Evolutionary conservation across 2,329 filamentous ascomycete species (phyloP).

Genomic region (Aspergillus ustus): DNA sequence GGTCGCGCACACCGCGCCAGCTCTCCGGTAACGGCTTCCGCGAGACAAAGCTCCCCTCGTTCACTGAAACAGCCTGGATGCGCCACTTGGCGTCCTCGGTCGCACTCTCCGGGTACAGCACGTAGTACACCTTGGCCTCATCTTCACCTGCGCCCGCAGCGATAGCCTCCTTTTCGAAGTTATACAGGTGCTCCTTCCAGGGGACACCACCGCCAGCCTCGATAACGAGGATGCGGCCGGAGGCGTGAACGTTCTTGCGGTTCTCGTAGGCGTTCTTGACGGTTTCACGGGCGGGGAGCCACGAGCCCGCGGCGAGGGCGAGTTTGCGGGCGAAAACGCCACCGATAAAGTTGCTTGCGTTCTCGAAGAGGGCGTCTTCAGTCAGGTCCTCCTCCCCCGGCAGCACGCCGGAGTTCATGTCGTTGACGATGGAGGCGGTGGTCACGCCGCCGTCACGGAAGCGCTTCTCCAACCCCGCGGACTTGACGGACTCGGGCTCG

Average conservation of each 20-base stretch:
- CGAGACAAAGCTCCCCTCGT: constrained; percentile 86
- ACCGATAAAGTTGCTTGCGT: constrained; percentile 82
- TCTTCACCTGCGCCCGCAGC: constrained; percentile 41
- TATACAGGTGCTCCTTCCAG: constrained; percentile 96
- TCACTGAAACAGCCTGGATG: constrained; percentile 86
- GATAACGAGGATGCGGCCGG: constrained; percentile 82
- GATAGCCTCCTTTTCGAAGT: constrained; percentile 68
- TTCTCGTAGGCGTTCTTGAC: constrained; percentile 76
- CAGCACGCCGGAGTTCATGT: constrained; percentile 71
- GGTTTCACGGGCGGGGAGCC: constrained; percentile 84
- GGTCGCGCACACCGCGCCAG: constrained; percentile 90
- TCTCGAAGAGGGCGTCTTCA: constrained; percentile 80
- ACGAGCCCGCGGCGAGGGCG: constrained; percentile 73
- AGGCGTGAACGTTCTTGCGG: constrained; percentile 68
- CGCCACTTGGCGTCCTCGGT: constrained; percentile 83
- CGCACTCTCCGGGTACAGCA: constrained; percentile 85
- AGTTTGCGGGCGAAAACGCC: constrained; percentile 85
- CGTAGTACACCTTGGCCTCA: constrained; percentile 70
- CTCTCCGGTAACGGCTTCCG: constrained; percentile 86
- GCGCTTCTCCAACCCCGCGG: constrained; percentile 76
- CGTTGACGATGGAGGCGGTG: constrained; percentile 80
- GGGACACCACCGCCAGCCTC: constrained; percentile 72
- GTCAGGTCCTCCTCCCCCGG: constrained; percentile 65
- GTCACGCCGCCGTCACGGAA: constrained; percentile 84
- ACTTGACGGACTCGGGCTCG: constrained; percentile 70